phyloP scores from a whole-genome alignment of 225 moss, liverwort and hornwort genomes.

The Polytrichum formosum region DNA sequence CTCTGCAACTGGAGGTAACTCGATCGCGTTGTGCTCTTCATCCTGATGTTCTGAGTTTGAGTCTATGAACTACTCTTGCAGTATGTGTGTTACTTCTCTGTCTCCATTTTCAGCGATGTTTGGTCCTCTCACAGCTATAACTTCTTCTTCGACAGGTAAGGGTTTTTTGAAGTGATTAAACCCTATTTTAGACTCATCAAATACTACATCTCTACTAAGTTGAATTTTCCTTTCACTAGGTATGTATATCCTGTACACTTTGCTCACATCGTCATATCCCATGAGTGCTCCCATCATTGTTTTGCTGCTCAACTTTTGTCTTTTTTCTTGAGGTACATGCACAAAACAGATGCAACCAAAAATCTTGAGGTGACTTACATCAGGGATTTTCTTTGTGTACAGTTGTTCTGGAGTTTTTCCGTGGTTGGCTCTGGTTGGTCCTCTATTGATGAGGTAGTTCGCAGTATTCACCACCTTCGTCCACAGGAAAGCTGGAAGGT shows the following conservation, averaged over 20 bases:
- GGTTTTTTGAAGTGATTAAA: not conserved
- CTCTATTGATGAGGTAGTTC: not conserved
- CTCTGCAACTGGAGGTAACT: too few relatives aligned
- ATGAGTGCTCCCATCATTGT: not conserved
- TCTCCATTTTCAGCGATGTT: not conserved
- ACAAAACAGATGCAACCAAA: not conserved
- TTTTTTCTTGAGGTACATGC: not conserved
- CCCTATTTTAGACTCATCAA: not conserved
- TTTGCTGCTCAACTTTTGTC: not conserved
- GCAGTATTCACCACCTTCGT: not conserved
- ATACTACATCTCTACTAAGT: not conserved
- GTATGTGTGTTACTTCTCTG: not conserved
- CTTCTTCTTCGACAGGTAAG: not conserved
- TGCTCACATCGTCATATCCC: not conserved
- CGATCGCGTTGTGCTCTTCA: too few relatives aligned
- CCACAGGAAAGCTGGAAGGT: too few relatives aligned
- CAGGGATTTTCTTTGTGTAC: not conserved
- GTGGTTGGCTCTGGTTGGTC: not conserved
- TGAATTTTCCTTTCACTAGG: not conserved
- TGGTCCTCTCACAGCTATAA: not conserved
- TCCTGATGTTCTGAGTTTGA: too few relatives aligned
- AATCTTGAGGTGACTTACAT: not conserved
- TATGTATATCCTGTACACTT: not conserved
- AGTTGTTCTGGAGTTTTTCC: not conserved
- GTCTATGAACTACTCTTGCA: too few relatives aligned